Evolutionary conservation across 1,139 yeast species (phyloP), one percentile per base, ranked within the genome.

Genomic region (Nadsonia commutata): DNA sequence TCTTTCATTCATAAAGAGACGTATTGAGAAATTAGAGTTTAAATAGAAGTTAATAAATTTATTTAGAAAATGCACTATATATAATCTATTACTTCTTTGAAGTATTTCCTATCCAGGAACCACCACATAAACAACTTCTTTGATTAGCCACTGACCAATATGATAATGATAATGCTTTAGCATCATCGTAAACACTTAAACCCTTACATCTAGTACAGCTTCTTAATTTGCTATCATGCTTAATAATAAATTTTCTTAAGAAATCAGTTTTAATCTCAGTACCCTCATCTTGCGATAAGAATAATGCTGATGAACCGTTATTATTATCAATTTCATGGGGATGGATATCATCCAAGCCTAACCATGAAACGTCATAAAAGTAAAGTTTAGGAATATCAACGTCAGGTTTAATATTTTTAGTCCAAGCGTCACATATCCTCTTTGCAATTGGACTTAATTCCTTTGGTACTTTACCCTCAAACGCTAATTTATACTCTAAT

Each of bases 71-170:
- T 36, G 31, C 23, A 38, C 16, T 36, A 38, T 21, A 27, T 44
- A 20, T 11, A n/a, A 38, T 22, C 49, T 45, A 45, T 45, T 27
- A 3, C 5, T 27, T 13, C n/a, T 31, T 36, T 38, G 23, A 18
- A 5, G 31, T 31, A 23, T 38, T 20, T 16, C 39, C 38, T 19
- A 42, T 33, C 44, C 44, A 46, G 31, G 43, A 38, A 41, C 84
- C 83, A 0, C 94, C 94, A 59, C 95, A 84, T 20, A 81, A 65
- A 59, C 95, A 84, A 18, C 76, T 74, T 50, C 88, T 66, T 51
- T 80, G 88, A 56, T 80, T 79, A 2, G 81, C 80, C 66, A 77
- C 68, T 0, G 82, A 75, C 85, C 88, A 80, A 46, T 74, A 70
- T 2, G 76, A 72, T 18, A 67, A 57, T 3, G 63, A 47, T 55